A percentile compares a stretch with the other conserved stretches of the same genome.
These are phyloP conservation scores for Exophiala spinifera DNA, from an alignment of 2,329 filamentous ascomycete species.

Conservation along the genomic window DNA sequence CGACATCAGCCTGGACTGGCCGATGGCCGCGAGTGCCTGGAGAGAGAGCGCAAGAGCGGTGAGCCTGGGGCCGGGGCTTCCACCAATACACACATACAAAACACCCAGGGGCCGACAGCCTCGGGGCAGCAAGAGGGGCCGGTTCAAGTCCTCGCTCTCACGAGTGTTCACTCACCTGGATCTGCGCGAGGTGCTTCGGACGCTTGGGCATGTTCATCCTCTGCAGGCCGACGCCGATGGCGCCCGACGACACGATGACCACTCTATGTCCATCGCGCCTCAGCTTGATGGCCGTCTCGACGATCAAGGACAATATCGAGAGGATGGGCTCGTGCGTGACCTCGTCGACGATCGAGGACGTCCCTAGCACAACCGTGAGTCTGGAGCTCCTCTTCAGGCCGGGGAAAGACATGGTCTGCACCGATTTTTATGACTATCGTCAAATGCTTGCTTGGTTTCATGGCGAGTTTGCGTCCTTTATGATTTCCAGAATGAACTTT, in stretches of 20 bases:
- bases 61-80: no score
- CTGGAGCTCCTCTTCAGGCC: neutral
- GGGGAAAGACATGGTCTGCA: slow-evolving; percentile 39
- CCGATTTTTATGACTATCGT: slow-evolving; percentile 86
- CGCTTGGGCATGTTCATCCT: slow-evolving; percentile 84
- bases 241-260: slow-evolving; percentile 93
- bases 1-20: slow-evolving; percentile 90
- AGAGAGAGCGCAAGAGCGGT: no score
- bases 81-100: no score
- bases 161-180: slow-evolving; percentile 63
- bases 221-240: slow-evolving; percentile 88
- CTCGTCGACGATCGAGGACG: slow-evolving; percentile 98
- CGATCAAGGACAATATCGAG: slow-evolving; percentile 85
- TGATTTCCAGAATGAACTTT: neutral
- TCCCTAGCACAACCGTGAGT: slow-evolving; percentile 58
- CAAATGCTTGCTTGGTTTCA: slow-evolving; percentile 65
- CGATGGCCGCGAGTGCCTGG: slow-evolving; percentile 86
- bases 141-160: no score
- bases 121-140: no score
- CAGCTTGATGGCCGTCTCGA: slow-evolving; percentile 86
- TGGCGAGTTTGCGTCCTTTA: slow-evolving; percentile 38
- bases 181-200: slow-evolving; percentile 83
- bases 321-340: slow-evolving; percentile 89
- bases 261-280: slow-evolving; percentile 90
- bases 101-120: no score